Evolutionary conservation across 169 alveolate species (phyloP), one percentile per base, ranked within the genome.

Genomic region (Plasmodium cynomolgi): DNA sequence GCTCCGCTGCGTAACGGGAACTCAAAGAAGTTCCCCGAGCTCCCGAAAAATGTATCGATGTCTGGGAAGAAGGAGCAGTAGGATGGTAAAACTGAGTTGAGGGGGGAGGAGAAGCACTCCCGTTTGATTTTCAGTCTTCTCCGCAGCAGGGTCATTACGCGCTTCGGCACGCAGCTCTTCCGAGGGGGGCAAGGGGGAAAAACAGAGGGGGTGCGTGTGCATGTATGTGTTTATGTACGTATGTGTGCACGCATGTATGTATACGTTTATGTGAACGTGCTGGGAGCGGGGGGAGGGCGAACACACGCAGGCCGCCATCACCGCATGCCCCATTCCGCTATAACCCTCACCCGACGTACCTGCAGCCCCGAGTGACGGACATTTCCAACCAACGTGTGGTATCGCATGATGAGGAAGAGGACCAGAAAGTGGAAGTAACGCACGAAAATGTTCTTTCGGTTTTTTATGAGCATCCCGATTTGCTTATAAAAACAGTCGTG

Each of bases 61-160:
- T 92, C 93, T 23, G 39, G 31, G 84, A 81, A 92, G 81, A 92
- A 58, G 23, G 95, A 92, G 23, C 95, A 92, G 79, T 84, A 92
- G 17, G 47, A 56, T 26, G 73, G 26, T 23, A 84, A 72, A 79
- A 84, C 79, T 41, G 92, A 81, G 54, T 92, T 92, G 34, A 92
- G 84, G 3, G 95, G 95, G 47, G 95, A 92, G n/a, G 95, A 81
- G 84, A 92, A 92, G 44, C 95, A 92, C 84, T 92, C 95, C 41
- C 50, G 41, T 13, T 82, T 62, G 47, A 84, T 34, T 56, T 79
- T 33, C 85, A 92, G 34, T 20, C 41, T 44, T 33, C 84, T 92
- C n/a, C 50, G 39, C 44, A 90, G 41, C 31, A 80, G 34, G 54
- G 79, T 62, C 79, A 90, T 74, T 56, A 90, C 47, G 41, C 94